Base-by-base conservation (phyloP, 805 yeast genomes). In the Yamadazyma endophytica region DNA sequence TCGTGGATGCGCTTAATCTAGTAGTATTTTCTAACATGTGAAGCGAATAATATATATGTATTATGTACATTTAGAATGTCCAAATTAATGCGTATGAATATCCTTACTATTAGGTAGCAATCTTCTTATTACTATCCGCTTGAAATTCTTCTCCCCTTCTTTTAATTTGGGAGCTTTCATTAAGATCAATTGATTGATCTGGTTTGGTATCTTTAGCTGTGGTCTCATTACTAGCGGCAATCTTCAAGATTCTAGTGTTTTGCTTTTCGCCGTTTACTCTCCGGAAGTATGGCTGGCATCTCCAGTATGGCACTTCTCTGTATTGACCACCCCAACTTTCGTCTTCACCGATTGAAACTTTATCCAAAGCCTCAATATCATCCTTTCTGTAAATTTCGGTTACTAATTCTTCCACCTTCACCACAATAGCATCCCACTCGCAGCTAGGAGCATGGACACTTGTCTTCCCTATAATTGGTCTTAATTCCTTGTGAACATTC, bases 271-370 rank as follows among this genome's bases (percentile, higher is more conserved):
- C 97, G 52, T 86, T 75, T 1, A 90, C 96, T 2, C 81, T 79
- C 46, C 98, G 71, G 68, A 90, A 90, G 53, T 85, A 83, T 2
- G 98, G 98, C 59, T 90, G 98, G 43, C 95, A 79, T 48, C 97
- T 73, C 97, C 97, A 90, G 54, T 82, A 88, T 2, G 98, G 97
- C 11, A 90, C 76, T 4, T 70, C 73, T 53, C 78, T 77, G 54
- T 92, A 90, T 9, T 68, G 47, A 1, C 95, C 95, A 28, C 95
- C 95, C 89, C 94, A 82, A 15, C 58, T 50, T 44, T 77, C 77
- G 1, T 49, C 26, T 5, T 71, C 75, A 0, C 88, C 87, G 6
- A 58, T 63, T 0, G 58, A 61, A 1, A 82, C 68, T 4, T 49
- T 56, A 48, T 87, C 96, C 13, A 69, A 39, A 30, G 69, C 71